Evolutionary conservation across 2,329 filamentous ascomycete species (phyloP).

Genomic region (Aurifilum marmelostoma): DNA sequence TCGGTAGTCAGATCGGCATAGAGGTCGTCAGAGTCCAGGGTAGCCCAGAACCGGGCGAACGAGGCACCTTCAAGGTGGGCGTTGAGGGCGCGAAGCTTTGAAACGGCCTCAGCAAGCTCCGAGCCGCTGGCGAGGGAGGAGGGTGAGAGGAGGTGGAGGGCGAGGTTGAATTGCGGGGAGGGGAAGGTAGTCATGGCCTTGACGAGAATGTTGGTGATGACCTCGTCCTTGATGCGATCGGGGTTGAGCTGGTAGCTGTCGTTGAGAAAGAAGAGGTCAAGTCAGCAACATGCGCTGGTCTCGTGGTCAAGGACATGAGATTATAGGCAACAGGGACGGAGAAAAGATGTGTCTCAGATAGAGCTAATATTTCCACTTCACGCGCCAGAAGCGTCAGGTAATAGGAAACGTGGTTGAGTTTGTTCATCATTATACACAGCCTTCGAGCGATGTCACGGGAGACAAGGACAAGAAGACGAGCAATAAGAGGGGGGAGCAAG

Average conservation of each 20-base stretch:
- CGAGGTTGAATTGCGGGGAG: slow-evolving; percentile 90
- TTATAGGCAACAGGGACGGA: neutral
- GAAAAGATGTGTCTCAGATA: slow-evolving; percentile 62
- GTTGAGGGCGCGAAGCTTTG: slow-evolving; percentile 84
- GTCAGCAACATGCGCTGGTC: neutral
- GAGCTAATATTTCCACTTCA: slow-evolving; percentile 77
- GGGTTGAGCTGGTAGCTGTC: slow-evolving; percentile 98
- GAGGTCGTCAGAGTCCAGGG: slow-evolving; percentile 89
- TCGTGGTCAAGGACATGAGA: slow-evolving; percentile 3
- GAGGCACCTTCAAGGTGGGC: slow-evolving; percentile 86
- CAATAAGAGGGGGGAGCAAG: slow-evolving; percentile 22
- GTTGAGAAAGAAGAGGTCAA: neutral
- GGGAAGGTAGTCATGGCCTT: slow-evolving; percentile 98
- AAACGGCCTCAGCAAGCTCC: slow-evolving; percentile 85
- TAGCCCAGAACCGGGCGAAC: slow-evolving; percentile 91
- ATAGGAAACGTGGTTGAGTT: slow-evolving; percentile 91
- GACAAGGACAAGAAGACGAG: slow-evolving; percentile 22
- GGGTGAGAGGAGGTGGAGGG: slow-evolving; percentile 89
- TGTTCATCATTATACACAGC: slow-evolving; percentile 67
- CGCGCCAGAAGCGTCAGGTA: slow-evolving; percentile 72
- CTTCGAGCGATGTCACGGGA: neutral
- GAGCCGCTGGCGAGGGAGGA: slow-evolving; percentile 69
- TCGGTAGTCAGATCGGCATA: slow-evolving; percentile 96
- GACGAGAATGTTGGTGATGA: slow-evolving; percentile 98
- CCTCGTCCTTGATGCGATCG: slow-evolving; percentile 93